Base-by-base conservation (phyloP, 148 eudicot genomes). In the Polygonum aviculare region DNA sequence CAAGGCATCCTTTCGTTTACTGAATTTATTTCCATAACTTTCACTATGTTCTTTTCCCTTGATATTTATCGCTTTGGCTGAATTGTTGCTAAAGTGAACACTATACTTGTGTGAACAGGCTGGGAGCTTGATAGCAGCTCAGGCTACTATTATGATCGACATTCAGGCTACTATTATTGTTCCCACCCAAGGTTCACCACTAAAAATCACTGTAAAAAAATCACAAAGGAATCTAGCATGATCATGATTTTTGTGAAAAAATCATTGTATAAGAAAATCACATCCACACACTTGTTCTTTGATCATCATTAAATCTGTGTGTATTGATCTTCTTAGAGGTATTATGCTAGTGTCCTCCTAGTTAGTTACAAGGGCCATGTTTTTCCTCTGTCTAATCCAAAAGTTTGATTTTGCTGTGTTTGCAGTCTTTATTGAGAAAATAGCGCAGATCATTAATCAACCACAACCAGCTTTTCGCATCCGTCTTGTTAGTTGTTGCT, bases 41-140 rank as follows among this genome's bases (percentile, higher is more conserved):
- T 41, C 38, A 2, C 71, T 67, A 67, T 36, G 71, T 7, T 67
- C 19, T 67, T 33, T 11, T 35, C n/a, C 44, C 44, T 67, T 67
- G 44, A 6, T 35, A 15, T 36, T 4, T 67, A 4, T 15, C 15
- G 7, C 16, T 33, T 67, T 36, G 36, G 15, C 71, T 36, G 44
- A 35, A 67, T 2, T 16, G 19, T 36, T 36, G 5, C 71, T 67
- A 35, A 35, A 19, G 15, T 67, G 36, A 15, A n/a, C 15, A 3
- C 36, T 60, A 31, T 60, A 35, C 41, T 3, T 72, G 65, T 45
- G 69, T 84, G 81, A 70, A 73, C 97, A 95, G 97, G 85, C 49
- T 95, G 98, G 96, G 90, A 90, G 79, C 80, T 80, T 70, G 94
- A 92, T 55, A 79, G 82, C 80, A 76, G 88, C 79, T 84, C 96